These are phyloP conservation scores for Brettanomyces sp. DNA, from an alignment of 805 yeast species.

Conservation along the genomic window DNA sequence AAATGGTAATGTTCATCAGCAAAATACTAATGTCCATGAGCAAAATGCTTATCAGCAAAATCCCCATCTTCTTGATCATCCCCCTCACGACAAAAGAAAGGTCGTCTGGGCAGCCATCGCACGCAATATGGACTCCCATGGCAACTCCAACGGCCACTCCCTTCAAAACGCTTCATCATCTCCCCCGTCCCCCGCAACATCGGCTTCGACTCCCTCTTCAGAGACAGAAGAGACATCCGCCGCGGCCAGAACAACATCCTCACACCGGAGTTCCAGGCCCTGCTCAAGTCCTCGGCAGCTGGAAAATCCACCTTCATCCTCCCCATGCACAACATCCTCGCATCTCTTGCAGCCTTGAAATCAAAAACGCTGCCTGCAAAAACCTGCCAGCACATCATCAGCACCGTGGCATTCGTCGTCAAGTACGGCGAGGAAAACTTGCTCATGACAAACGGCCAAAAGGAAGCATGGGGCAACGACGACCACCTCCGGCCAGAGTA, in stretches of 20 bases:
- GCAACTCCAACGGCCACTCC: too few species aligned
- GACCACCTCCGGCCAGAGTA: slow-evolving; percentile 37
- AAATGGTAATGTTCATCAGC: too few species aligned
- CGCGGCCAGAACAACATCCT: slow-evolving; percentile 43
- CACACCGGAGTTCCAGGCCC: slow-evolving; percentile 15
- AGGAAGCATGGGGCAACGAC: slow-evolving; percentile 12
- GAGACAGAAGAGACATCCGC: slow-evolving; percentile 68
- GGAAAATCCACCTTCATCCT: slow-evolving; percentile 17
- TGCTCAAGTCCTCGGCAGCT: slow-evolving; percentile 14
- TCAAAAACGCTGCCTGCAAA: slow-evolving; percentile 17
- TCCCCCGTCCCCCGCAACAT: too few species aligned
- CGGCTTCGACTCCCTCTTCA: slow-evolving; percentile 3
- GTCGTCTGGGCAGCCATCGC: too few species aligned
- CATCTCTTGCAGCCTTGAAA: slow-evolving; percentile 19
- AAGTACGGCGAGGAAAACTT: slow-evolving; percentile 19
- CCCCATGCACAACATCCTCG: slow-evolving; percentile 18
- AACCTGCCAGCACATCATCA: slow-evolving; percentile 31
- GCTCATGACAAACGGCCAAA: slow-evolving; percentile 14
- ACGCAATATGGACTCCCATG: too few species aligned
- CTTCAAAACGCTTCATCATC: too few species aligned
- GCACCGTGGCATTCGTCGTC: slow-evolving; percentile 47
- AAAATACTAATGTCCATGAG: too few species aligned
- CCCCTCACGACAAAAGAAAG: too few species aligned
- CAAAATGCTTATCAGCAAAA: too few species aligned
- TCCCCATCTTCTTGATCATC: too few species aligned